Base-by-base conservation (phyloP, 225 moss, liverwort and hornwort species). In the Bryoerythrophyllum caledonicum region DNA sequence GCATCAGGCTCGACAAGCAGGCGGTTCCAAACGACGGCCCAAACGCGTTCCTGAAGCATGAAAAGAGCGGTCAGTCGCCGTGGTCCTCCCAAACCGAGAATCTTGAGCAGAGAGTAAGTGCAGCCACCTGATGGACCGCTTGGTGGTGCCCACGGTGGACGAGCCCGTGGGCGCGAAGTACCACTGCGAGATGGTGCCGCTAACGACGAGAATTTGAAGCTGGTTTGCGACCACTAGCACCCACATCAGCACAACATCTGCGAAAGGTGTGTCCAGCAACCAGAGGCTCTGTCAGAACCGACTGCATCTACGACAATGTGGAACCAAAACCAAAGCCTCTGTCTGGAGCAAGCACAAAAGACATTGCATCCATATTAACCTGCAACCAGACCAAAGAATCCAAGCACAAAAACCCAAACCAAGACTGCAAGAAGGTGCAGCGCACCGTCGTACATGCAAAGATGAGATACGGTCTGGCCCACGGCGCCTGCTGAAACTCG, bases 11-110 rank as follows among this genome's bases (percentile, higher is more conserved):
- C 11, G 96, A 90, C 54, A 94, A 80, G 79, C 92, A 94, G 23
- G 93, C 80, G 7, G 94, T 97, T 59, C 96, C 94, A 60, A 92
- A 92, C 21, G 94, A 92, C 30, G 96, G 90, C 53, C 96, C 94
- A 51, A 89, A 79, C 44, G 92, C 92, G 71, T 86, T 84, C 38
- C 86, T 89, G 88, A 9, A 19, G 16, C 12, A 75, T 5, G 30
- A 43, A 19, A 35, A 19, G 40, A 34, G 13, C 41, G 54, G 16
- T n/a, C 55, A 56, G 54, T 21, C 49, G 38, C n/a, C 6, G 27
- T 19, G 14, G 6, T 40, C 25, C 37, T 74, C 27, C 24, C 37
- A 58, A 44, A 34, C 38, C 28, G 9, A 55, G 55, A n/a, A 41
- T 16, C 32, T 7, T 60, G 46, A 38, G 41, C 1, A 4, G 48